phyloP scores from a whole-genome alignment of 192 early-diverging fungal species.

The Rhizophagus clarus region DNA sequence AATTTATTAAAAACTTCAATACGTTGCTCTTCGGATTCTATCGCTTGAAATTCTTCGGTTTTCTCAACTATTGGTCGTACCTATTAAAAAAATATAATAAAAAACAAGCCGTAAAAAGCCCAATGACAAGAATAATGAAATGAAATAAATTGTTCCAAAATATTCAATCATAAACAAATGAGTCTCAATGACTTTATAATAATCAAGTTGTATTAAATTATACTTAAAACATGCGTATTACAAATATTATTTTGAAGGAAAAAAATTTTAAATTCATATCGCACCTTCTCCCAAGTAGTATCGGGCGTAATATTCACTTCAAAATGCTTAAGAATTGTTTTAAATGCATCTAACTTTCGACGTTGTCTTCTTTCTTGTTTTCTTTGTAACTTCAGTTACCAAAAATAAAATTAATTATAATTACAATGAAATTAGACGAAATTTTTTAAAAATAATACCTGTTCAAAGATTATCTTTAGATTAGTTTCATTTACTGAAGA shows the following conservation, averaged over 20 bases:
- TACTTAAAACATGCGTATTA: not conserved
- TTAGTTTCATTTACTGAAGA: constrained; percentile 36
- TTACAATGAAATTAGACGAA: not conserved
- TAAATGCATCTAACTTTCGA: constrained; percentile 79
- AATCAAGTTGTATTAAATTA: not conserved
- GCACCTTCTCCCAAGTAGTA: constrained; percentile 70
- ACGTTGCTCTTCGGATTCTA: constrained; percentile 67
- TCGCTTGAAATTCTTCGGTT: constrained; percentile 62
- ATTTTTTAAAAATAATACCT: constrained; percentile 37
- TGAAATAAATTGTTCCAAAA: not conserved
- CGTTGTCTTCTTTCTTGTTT: constrained; percentile 65
- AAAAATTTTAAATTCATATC: constrained; percentile 29
- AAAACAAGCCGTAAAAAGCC: constrained; percentile 11
- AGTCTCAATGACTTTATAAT: not conserved
- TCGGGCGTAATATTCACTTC: constrained; percentile 60
- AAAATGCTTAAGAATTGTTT: constrained; percentile 68
- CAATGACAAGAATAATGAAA: constrained; percentile 6
- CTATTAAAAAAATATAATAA: constrained; percentile 23
- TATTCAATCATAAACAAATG: constrained; percentile 1
- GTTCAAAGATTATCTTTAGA: constrained; percentile 54
- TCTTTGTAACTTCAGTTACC: constrained; percentile 49
- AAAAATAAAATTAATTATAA: not conserved
- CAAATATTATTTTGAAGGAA: not conserved
- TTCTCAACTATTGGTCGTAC: constrained; percentile 47
- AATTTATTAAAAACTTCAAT: constrained; percentile 76